Base-by-base conservation (phyloP, 2,329 filamentous ascomycete genomes). In the Claviceps digitariae region DNA sequence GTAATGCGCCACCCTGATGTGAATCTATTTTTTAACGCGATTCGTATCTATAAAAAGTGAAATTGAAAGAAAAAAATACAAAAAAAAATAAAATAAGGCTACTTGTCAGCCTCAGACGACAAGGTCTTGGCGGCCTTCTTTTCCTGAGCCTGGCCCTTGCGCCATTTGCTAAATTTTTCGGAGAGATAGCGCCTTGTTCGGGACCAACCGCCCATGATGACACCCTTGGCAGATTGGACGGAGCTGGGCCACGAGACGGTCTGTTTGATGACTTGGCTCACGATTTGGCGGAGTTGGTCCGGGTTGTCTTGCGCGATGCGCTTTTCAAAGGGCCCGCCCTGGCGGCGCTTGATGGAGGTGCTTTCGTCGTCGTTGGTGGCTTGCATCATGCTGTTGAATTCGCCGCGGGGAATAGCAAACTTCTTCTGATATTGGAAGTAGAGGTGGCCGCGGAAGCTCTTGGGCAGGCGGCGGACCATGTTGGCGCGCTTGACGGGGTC, bases 381-480 rank as follows among this genome's bases (percentile, higher is more conserved):
- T 55, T 87, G 78, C 68, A 96, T 84, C 82, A 97, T 90, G 62
- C 81, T 78, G 62, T 87, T 75, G 67, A 95, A 98, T 53, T 95
- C 89, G 4, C 80, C 78, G 17, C 83, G 82, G 0, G 91, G 89
- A 45, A 98, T 93, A 53, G 80, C 78, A 63, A 90, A 94, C 63
- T 95, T 91, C 65, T 85, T 83, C 67, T 95, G 90, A 67, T 96
- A 98, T 62, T 90, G 83, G 68, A 95, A 95, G 71, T 98, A 98
- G 0, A 98, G 74, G 55, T 89, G 90, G 52, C 86, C 81, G 40
- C 93, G 82, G 76, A 98, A 97, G 6, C 83, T 77, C 61, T 86
- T 85, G 4, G 93, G 93, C 12, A 98, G 74, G 13, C 93, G 84
- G 5, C 93, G 83, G 10, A 98, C 91, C 88, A 98, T 98, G 69